Evolutionary conservation across 441 rosid genomes (phyloP).

Genomic region (Daphne laureola): DNA sequence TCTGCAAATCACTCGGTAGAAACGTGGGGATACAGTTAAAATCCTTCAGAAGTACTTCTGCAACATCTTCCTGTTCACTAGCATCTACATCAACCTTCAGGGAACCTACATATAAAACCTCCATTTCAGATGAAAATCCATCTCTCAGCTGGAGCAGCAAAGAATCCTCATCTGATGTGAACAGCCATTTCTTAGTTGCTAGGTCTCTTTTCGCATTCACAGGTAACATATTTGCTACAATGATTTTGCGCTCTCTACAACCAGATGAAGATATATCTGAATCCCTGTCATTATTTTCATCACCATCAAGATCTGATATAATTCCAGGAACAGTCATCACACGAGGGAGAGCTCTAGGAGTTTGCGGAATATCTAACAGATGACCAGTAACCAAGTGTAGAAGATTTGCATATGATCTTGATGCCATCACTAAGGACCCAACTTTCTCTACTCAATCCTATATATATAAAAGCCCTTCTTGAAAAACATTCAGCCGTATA

Average conservation of each 20-base stretch:
- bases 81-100: constrained; percentile 62
- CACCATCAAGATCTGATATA: constrained; percentile 60
- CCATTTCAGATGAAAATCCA: constrained; percentile 65
- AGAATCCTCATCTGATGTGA: constrained; percentile 59
- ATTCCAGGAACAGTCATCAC: constrained; percentile 84
- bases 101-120: constrained; percentile 74
- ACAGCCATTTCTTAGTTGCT: constrained; percentile 53
- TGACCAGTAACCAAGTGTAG: constrained; percentile 59
- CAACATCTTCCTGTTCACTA: constrained; percentile 73
- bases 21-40: constrained; percentile 83
- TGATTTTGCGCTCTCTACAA: constrained; percentile 50
- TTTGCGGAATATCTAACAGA: constrained; percentile 61
- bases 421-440: constrained; percentile 32
- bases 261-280: constrained; percentile 44
- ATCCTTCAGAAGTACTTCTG: constrained; percentile 53
- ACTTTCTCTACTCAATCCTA: constrained; percentile 14
- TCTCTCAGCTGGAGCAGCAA: constrained; percentile 56
- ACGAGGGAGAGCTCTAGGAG: constrained; percentile 68
- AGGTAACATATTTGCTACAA: constrained; percentile 82
- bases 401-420: constrained; percentile 54
- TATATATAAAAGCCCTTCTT: constrained; percentile 17
- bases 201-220: constrained; percentile 52
- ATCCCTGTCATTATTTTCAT: constrained; percentile 44
- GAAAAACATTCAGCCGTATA: background rate
- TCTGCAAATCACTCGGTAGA: constrained; percentile 64